Evolutionary conservation across 2,329 filamentous ascomycete genomes (phyloP), one percentile per base, ranked within the genome.

Genomic region (Fusarium nematophilum): DNA sequence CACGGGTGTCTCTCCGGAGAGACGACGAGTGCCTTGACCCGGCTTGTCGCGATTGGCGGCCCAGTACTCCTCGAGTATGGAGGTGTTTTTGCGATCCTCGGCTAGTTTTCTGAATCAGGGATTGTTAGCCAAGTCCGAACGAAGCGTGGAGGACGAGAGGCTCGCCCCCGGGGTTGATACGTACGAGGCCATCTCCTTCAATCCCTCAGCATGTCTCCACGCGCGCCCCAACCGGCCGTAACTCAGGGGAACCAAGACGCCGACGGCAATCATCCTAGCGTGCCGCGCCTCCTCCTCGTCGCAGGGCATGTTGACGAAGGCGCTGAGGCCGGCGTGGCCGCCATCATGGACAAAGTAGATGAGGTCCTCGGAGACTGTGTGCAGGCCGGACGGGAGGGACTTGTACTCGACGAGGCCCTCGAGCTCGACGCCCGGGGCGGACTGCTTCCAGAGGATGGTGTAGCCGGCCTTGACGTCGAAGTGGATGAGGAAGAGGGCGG

Each of bases 381-480:
- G 95, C 43, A 97, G 77, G 18, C 95, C 95, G 0, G 94, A 98
- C 3, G 95, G 95, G 39, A 99, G 83, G 59, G 92, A 96, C 78
- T 97, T 98, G 84, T 93, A 99, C 77, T 99, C 95, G 70, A 97
- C 92, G 18, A 90, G 87, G 50, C 92, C 92, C 66, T 96, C 91
- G 42, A 98, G 84, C 75, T 85, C 82, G 77, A 94, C 83, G 42
- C 86, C 88, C 11, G 87, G 81, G 1, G 86, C 77, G 10, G 89
- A 86, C 64, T 86, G 87, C 75, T 96, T 92, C 95, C 95, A 98
- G 29, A 87, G 86, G 71, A 98, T 90, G 38, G 92, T 96, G 76
- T 89, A 96, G 80, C 93, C 93, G 70, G 92, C 90, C 75, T 93
- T 95, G 78, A 94, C 90, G 76, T 97, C 93, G 78, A 97, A 97